Conservation (phyloP, 208 protist species). For the Leishmania amazonensis region DNA sequence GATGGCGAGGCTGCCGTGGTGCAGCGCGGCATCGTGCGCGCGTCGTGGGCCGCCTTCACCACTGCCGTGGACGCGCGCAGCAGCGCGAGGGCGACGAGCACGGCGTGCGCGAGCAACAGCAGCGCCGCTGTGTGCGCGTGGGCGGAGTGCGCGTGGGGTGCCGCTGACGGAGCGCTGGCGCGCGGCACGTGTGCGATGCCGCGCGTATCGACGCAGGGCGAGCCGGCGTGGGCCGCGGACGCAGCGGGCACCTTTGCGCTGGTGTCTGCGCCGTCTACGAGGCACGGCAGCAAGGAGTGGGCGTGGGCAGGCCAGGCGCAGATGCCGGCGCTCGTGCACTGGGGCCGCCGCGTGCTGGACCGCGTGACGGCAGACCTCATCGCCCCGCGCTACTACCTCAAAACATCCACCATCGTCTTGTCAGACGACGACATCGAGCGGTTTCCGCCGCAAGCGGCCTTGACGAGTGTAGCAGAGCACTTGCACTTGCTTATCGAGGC, state of each 20-base stretch:
- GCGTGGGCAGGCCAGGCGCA: constrained; percentile 8
- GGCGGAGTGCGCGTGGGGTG: constrained; percentile 4
- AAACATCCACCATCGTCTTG: background rate
- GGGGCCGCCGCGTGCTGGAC: constrained; percentile 16
- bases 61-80: background rate
- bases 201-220: constrained; percentile 7
- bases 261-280: background rate
- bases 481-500: no score
- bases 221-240: constrained; percentile 9
- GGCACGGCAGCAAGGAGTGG: background rate
- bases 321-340: constrained; percentile 6
- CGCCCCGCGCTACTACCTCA: constrained; percentile 14
- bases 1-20: background rate
- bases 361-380: constrained; percentile 17
- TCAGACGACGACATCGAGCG: no score
- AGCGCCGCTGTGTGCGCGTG: constrained; percentile 8
- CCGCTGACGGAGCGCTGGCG: background rate
- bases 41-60: background rate
- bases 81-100: background rate
- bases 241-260: constrained; percentile 9
- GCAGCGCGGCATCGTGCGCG: background rate
- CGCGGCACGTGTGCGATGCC: background rate
- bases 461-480: no score
- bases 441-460: background rate
- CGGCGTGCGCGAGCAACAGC: constrained; percentile 5